These are phyloP conservation scores for Parastagonospora avenae DNA, from an alignment of 2,329 filamentous ascomycete genomes.

Conservation along the genomic window DNA sequence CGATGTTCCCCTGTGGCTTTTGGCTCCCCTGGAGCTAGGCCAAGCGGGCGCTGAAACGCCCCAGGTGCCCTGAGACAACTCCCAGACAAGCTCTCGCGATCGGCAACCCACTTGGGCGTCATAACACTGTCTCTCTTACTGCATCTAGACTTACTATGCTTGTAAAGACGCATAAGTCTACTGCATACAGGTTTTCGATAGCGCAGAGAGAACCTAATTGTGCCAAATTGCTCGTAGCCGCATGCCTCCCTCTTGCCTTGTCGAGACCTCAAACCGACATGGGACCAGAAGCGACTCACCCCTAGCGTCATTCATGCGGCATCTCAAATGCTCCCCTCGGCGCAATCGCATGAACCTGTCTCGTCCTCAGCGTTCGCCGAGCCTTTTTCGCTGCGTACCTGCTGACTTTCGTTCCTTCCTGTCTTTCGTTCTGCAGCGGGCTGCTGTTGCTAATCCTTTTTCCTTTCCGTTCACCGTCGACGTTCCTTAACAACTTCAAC, in stretches of 20 bases:
- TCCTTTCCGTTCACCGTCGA: constrained; percentile 32
- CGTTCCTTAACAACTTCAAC: constrained; percentile 22
- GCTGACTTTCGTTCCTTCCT: constrained; percentile 39
- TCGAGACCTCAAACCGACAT: constrained; percentile 42
- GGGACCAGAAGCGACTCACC: constrained; percentile 40
- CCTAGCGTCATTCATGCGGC: constrained; percentile 45
- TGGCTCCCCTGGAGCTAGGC: constrained; percentile 26
- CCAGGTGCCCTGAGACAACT: constrained; percentile 41
- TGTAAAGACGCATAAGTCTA: constrained; percentile 12
- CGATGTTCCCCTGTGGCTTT: constrained; percentile 32
- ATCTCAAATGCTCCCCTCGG: constrained; percentile 42
- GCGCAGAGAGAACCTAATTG: constrained; percentile 30
- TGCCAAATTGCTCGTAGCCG: constrained; percentile 21
- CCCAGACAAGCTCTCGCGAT: constrained; percentile 37
- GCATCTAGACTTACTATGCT: constrained; percentile 24
- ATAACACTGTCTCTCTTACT: constrained; percentile 18
- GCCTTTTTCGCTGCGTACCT: constrained; percentile 36
- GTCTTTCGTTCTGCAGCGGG: constrained; percentile 45
- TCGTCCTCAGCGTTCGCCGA: constrained; percentile 43
- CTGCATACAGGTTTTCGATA: constrained; percentile 20
- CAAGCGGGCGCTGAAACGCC: constrained; percentile 43
- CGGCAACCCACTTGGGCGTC: constrained; percentile 27
- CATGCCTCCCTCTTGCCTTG: constrained; percentile 25
- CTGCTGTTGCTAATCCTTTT: constrained; percentile 44
- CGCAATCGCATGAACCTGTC: constrained; percentile 41